Evolutionary conservation across 2,329 filamentous ascomycete genomes (phyloP).

Genomic region (Scedosporium boydii): DNA sequence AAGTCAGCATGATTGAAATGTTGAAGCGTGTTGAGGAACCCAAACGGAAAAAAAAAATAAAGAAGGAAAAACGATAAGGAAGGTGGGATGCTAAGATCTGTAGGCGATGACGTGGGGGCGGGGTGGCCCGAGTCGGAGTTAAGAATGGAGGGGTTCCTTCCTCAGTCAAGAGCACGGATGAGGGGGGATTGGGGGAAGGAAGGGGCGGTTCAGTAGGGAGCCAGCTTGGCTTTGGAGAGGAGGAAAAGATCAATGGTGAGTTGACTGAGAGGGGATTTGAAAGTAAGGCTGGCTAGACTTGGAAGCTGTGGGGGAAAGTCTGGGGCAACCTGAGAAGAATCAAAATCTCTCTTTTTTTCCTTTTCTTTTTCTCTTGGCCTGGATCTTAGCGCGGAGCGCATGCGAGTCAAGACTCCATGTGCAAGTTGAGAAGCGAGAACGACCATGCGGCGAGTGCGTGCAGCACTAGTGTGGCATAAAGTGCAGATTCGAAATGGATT

Average conservation of each 20-base stretch:
- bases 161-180: neutral
- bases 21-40: neutral
- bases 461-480: neutral
- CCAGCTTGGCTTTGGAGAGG: neutral
- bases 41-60: slow-evolving; percentile 1
- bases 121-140: neutral
- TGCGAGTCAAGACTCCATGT: neutral
- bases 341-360: neutral
- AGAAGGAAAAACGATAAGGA: neutral
- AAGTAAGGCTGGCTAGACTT: neutral
- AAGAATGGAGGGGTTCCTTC: neutral
- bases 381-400: neutral
- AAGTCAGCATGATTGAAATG: slow-evolving; percentile 27
- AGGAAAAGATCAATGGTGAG: neutral
- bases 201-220: neutral
- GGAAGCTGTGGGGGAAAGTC: neutral
- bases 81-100: neutral
- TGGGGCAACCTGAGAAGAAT: neutral
- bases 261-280: neutral
- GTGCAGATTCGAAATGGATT: too few relatives aligned
- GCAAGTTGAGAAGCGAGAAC: neutral
- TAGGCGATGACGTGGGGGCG: neutral
- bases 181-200: neutral
- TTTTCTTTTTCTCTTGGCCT: neutral
- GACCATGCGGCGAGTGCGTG: neutral